Evolutionary conservation across 1,139 yeast genomes (phyloP).

Genomic region (Taiozyma sp.): DNA sequence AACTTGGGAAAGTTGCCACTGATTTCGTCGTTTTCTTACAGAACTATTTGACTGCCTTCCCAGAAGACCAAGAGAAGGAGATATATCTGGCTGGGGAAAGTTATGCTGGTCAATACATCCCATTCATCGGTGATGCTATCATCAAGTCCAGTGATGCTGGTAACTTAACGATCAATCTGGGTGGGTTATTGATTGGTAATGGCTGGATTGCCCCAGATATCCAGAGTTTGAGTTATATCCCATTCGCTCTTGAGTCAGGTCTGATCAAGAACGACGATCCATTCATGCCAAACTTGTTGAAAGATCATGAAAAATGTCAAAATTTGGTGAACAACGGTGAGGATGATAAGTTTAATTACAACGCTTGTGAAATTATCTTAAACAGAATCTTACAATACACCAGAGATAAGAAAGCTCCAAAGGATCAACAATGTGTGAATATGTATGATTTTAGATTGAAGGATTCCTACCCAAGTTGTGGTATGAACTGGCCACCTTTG

Average conservation of each 20-base stretch:
- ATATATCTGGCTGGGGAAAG: slow-evolving; percentile 89
- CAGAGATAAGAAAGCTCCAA: slow-evolving; percentile 24
- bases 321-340: slow-evolving; percentile 35
- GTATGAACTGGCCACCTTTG: slow-evolving; percentile 91
- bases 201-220: slow-evolving; percentile 94
- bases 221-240: slow-evolving; percentile 79
- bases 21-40: slow-evolving; percentile 65
- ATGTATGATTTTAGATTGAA: slow-evolving; percentile 72
- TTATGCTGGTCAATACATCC: slow-evolving; percentile 96
- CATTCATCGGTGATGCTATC: slow-evolving; percentile 71
- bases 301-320: slow-evolving; percentile 60
- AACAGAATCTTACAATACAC: slow-evolving; percentile 37
- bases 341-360: slow-evolving; percentile 30
- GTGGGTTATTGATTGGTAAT: slow-evolving; percentile 81
- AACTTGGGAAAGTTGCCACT: slow-evolving; percentile 50
- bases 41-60: slow-evolving; percentile 65
- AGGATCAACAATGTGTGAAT: slow-evolving; percentile 55
- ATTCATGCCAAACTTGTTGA: slow-evolving; percentile 35
- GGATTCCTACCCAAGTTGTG: slow-evolving; percentile 83
- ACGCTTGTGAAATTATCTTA: slow-evolving; percentile 46
- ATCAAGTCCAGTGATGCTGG: slow-evolving; percentile 38
- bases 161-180: slow-evolving; percentile 37
- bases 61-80: slow-evolving; percentile 61
- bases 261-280: slow-evolving; percentile 41
- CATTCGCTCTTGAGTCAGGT: slow-evolving; percentile 59